Evolutionary conservation across 139 green algal species (phyloP), one percentile per base, ranked within the genome.

Genomic region (Choricystis sp.): DNA sequence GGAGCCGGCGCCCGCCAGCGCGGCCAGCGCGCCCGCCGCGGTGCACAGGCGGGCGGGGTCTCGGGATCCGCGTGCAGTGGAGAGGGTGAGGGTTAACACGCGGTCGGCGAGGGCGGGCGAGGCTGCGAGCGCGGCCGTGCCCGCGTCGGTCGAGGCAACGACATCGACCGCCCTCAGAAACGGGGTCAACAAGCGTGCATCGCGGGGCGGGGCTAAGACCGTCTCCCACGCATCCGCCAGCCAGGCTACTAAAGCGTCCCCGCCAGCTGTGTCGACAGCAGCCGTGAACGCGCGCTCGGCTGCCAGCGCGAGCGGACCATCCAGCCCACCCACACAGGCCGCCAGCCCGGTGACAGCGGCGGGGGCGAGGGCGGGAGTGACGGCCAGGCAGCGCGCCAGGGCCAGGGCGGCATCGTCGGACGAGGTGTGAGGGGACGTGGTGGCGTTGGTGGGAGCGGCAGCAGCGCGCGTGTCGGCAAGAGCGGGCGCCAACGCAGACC

Each of bases 251-350:
- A n/a, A n/a, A n/a, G n/a, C n/a, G n/a, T n/a, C n/a, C n/a, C n/a
- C n/a, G n/a, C n/a, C n/a, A n/a, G n/a, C n/a, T n/a, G n/a, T n/a
- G n/a, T n/a, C n/a, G n/a, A n/a, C n/a, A n/a, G 67, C 69, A 2
- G 65, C 57, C 49, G 82, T 65, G 28, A 93, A 57, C 0, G 83
- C 81, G 14, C 64, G 60, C 24, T 71, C 72, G 3, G 78, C 69
- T 3, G 69, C 71, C 26, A 66, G 75, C 1, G 71, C 49, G 3
- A 97, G 73, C 5, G 77, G 73, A 0, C 77, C 75, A 58, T 91
- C 84, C 24, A 96, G 68, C 14, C 85, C 83, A 14, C 90, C 90
- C 4, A 89, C 81, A 31, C 78, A 85, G n/a, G 86, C 75, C 0
- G 83, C 76, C 31, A 96, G 62, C 3, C 88, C 90, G 55, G 88